Evolutionary conservation across 129 eudicot species (phyloP), one percentile per base, ranked within the genome.

Genomic region (Tanacetum coccineum): DNA sequence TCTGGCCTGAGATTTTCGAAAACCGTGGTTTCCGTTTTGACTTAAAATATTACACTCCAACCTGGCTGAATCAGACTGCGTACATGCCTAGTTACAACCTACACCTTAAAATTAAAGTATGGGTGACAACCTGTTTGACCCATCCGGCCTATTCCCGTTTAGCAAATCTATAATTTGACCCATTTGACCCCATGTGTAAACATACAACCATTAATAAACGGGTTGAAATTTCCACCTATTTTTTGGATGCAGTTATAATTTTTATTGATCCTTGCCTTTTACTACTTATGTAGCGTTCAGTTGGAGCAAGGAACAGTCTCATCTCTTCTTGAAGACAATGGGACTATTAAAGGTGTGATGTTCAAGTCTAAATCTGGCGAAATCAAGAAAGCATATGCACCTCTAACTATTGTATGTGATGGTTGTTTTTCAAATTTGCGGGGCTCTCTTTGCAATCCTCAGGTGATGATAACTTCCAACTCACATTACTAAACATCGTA

Each of bases 241-340:
- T 36, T 74, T 11, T 54, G 52, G 28, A 55, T 20, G 42, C 36
- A 58, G 3, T 69, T 10, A 47, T 51, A 46, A 66, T 21, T 1
- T 49, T 47, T 59, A 30, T 25, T 3, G 25, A 20, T 52, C 3
- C 4, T 55, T 20, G 3, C 36, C 60, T 42, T 3, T 47, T 2
- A 42, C 18, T 62, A 45, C 77, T 14, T 65, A 22, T 73, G 44
- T 73, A 90, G 95, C 73, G 97, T 90, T 15, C 75, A 51, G 56
- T 66, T 90, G 70, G 85, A 90, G 83, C 95, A 90, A 82, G 97
- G 97, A 70, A 86, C 89, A 32, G 97, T 90, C 17, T 84, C 87
- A 28, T 87, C 97, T 56, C 82, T 90, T 40, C 87, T 90, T 55
- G 97, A 90, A 72, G 89, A 87, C 21, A 73, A 81, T 9, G 95